A percentile compares a stretch with the other conserved stretches of the same genome.
Evolutionary conservation across 2,329 filamentous ascomycete species (phyloP).

Genomic region (Chalaropsis ovoidea): DNA sequence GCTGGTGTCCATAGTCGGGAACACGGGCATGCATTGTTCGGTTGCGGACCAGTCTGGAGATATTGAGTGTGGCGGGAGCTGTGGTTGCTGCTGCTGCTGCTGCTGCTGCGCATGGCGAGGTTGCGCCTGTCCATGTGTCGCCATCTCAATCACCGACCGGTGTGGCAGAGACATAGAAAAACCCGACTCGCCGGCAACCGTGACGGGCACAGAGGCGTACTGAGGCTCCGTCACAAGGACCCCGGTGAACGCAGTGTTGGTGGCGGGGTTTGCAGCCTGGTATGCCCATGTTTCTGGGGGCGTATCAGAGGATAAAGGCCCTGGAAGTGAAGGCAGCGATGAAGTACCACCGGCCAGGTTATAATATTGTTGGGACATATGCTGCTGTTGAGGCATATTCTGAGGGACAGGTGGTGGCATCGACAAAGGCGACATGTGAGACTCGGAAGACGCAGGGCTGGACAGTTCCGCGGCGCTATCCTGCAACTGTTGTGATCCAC

Average conservation of each 20-base stretch:
- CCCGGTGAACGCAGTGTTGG: constrained; percentile 6
- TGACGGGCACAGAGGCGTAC: neutral
- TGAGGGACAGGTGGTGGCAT: neutral
- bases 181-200: constrained; percentile 6
- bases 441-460: constrained; percentile 22
- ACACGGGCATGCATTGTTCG: constrained; percentile 14
- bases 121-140: neutral
- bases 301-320: constrained; percentile 16
- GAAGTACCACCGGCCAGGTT: neutral
- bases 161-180: constrained; percentile 20
- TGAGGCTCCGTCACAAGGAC: neutral
- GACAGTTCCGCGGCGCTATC: constrained; percentile 21
- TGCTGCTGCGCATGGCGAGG: neutral
- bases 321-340: constrained; percentile 2
- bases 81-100: neutral
- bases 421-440: constrained; percentile 22
- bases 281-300: constrained; percentile 22
- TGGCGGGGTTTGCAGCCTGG: neutral
- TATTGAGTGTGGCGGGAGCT: neutral
- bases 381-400: constrained; percentile 14
- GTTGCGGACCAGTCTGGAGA: constrained; percentile 7
- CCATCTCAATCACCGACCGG: constrained; percentile 14
- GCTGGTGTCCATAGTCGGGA: constrained; percentile 6
- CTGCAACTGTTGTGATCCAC: constrained; percentile 13
- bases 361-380: constrained; percentile 11